phyloP scores from a whole-genome alignment of 2,329 filamentous ascomycete genomes.

The Ceratocystiopsis sp. region DNA sequence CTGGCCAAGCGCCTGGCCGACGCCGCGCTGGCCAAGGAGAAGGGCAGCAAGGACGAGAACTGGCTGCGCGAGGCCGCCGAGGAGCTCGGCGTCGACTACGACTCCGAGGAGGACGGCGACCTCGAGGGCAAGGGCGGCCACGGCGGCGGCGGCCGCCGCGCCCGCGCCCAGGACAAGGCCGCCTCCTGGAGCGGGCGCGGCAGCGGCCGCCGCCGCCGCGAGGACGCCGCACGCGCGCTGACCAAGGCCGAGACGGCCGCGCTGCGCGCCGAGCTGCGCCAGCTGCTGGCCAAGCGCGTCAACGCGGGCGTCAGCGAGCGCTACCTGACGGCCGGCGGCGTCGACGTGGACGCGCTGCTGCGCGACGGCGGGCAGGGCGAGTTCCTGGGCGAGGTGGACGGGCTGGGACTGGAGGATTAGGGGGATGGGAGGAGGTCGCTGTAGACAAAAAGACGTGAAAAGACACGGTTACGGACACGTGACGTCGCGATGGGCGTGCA shows the following conservation, averaged over 20 bases:
- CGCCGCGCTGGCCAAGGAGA: slow-evolving; percentile 69
- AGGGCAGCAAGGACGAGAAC: slow-evolving; percentile 64
- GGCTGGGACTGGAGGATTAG: slow-evolving; percentile 21
- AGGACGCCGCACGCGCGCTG: slow-evolving; percentile 49
- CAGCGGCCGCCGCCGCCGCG: slow-evolving; percentile 54
- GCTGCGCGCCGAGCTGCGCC: slow-evolving; percentile 54
- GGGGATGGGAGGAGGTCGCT: no score
- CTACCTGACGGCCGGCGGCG: slow-evolving; percentile 64
- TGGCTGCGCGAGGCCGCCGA: slow-evolving; percentile 76
- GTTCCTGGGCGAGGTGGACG: slow-evolving; percentile 39
- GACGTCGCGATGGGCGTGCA: no score
- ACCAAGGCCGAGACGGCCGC: slow-evolving; percentile 58
- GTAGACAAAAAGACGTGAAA: no score
- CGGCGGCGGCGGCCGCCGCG: not conserved
- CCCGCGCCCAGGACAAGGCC: slow-evolving; percentile 52
- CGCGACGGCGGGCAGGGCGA: slow-evolving; percentile 45
- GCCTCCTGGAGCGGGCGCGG: slow-evolving; percentile 51
- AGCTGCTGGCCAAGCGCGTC: slow-evolving; percentile 53
- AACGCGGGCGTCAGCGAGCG: slow-evolving; percentile 78
- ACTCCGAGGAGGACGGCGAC: slow-evolving; percentile 52
- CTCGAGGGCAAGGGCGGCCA: slow-evolving; percentile 1
- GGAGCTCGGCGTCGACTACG: slow-evolving; percentile 85
- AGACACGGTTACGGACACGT: no score
- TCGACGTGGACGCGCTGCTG: slow-evolving; percentile 77
- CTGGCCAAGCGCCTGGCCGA: slow-evolving; percentile 84